Evolutionary conservation across 2,329 filamentous ascomycete species (phyloP), one percentile per base, ranked within the genome.

Genomic region (Colletotrichum euphorbiae): DNA sequence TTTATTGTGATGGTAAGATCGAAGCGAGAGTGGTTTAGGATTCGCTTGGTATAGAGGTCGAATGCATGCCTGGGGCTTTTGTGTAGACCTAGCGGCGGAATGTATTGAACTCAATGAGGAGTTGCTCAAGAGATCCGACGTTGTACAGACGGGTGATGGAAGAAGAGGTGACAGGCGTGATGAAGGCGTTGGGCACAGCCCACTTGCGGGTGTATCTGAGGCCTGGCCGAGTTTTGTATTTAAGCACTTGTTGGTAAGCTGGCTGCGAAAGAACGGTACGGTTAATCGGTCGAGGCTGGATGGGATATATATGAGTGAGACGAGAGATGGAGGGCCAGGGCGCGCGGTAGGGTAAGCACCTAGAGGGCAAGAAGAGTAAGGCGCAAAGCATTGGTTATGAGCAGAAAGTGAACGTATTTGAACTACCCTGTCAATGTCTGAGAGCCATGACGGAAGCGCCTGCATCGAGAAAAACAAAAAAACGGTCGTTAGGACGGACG

Each of bases 391-490:
- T 67, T 60, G 67, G 62, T 67, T 62, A 67, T 69, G 62, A 67
- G 56, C 67, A 67, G 38, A 67, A 54, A 50, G 57, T 67, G 63
- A 62, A 69, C 51, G 62, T 57, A 67, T 51, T 62, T 51, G 56
- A 69, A 62, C 67, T 67, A 69, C 69, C 69, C 62, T 70, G 69
- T 54, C 67, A 59, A 63, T 70, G 69, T 71, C 69, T 69, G 69
- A 70, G 69, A 70, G 69, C 69, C 67, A 71, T 71, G 67, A 71
- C 69, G 67, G 69, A 69, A 71, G 69, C 61, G 67, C 69, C 70
- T 68, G 69, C 62, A 57, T 67, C 67, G 46, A 45, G 57, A 60
- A 57, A 51, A 60, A 57, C 40, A 61, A 67, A 66, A 69, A 69
- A 69, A 69, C 67, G 58, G 69, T 71, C 63, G 63, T 62, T 59